Conservation (phyloP, 2,329 filamentous ascomycete species). For the Gremmenia infestans region DNA sequence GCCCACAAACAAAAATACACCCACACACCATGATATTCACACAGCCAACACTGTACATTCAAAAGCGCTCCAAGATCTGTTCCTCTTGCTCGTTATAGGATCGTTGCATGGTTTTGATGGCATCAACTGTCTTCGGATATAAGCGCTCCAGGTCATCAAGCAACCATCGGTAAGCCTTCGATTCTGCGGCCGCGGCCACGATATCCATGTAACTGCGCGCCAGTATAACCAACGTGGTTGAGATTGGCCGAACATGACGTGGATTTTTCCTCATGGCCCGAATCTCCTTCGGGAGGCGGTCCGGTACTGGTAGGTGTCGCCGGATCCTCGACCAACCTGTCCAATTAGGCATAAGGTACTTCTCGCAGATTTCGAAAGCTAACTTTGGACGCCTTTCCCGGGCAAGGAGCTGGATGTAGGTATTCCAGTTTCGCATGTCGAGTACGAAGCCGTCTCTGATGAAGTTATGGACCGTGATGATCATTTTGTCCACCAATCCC, state of each 20-base stretch:
- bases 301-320: constrained; percentile 19
- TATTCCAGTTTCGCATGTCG: constrained; percentile 76
- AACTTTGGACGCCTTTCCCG: constrained; percentile 52
- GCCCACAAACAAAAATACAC: neutral
- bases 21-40: neutral
- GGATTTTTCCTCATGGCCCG: constrained; percentile 20
- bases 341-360: constrained; percentile 72
- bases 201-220: constrained; percentile 26
- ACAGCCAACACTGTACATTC: neutral
- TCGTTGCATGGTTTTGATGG: constrained; percentile 28
- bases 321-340: constrained; percentile 57
- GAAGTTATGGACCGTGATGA: constrained; percentile 46
- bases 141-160: constrained; percentile 24
- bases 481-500: constrained; percentile 46
- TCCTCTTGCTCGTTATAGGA: constrained; percentile 23
- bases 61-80: constrained; percentile 8
- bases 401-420: constrained; percentile 64
- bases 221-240: constrained; percentile 28
- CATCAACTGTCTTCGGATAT: constrained; percentile 28
- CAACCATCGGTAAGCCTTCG: constrained; percentile 16
- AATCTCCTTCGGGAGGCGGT: constrained; percentile 23
- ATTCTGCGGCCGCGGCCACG: constrained; percentile 24
- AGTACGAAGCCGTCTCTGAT: constrained; percentile 63
- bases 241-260: constrained; percentile 26
- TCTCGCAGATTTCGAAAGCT: constrained; percentile 72